Evolutionary conservation across 371 early-diverging fungal species (phyloP), one percentile per base, ranked within the genome.

Genomic region (Mortierella sp.): DNA sequence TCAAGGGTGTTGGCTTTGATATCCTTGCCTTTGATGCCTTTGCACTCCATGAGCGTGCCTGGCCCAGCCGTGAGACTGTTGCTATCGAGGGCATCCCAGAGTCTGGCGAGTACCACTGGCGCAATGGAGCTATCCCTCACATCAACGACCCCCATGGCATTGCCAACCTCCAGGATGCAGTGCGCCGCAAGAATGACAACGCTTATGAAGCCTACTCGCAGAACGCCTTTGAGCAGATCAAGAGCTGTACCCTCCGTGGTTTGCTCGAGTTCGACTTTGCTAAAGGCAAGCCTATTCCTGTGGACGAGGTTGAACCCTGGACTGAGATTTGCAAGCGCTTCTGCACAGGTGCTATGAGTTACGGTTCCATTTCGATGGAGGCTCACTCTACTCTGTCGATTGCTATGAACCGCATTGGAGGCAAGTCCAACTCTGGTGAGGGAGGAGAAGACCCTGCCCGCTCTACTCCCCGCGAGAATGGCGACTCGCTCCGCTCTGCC

Each of bases 331-430:
- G 95, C 55, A 94, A 92, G 86, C 91, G 97, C 30, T 98, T 96
- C 84, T 94, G 93, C 70, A 98, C 98, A 21, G 98, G 98, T 59
- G 98, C 98, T 66, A 98, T 98, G 98, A 94, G 94, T n/a, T 98
- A 97, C 71, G 98, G 98, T 34, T 95, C 96, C 19, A 97, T 98
- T 65, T 96, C 96, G 1, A 85, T 86, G 81, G 98, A 98, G 79
- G 89, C 98, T 14, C 98, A 98, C 78, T 86, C 92, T 21, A 83
- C 98, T 10, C 83, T 98, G 28, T 97, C 97, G 9, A 74, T 91
- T 63, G 98, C 98, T 23, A 96, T 98, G 97, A 98, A 98, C 84
- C 81, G 84, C 52, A 73, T 98, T 1, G 97, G 96, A 54, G 97
- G 97, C 66, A 97, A 96, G 83, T 93, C 94, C 73, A 98, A 98